Evolutionary conservation across 2,329 filamentous ascomycete species (phyloP).

Genomic region (Trichophyton benhamiae): DNA sequence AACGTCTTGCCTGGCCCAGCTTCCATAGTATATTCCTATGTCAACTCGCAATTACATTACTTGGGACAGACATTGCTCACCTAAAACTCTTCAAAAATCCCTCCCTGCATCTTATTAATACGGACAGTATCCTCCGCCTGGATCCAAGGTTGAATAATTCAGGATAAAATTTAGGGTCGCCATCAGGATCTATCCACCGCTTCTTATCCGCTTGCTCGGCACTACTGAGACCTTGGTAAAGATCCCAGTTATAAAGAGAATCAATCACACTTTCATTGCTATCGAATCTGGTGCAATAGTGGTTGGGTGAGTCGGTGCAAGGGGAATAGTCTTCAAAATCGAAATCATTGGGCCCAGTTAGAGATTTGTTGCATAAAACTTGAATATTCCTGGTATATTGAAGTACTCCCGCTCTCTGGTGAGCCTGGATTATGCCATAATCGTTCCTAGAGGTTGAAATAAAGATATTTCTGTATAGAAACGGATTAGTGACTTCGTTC

Average conservation of each 20-base stretch:
- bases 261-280: not conserved
- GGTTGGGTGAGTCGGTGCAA: not conserved
- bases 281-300: too few species aligned
- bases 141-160: not conserved
- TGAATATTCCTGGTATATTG: not conserved
- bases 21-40: not conserved
- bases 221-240: not conserved
- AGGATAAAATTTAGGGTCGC: not conserved
- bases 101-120: not conserved
- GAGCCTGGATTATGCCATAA: not conserved
- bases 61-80: not conserved
- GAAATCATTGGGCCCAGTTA: too few species aligned
- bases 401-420: not conserved
- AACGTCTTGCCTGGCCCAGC: not conserved
- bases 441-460: not conserved
- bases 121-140: not conserved
- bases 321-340: not conserved
- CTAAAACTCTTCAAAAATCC: not conserved
- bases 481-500: not conserved
- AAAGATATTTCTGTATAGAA: not conserved
- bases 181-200: not conserved
- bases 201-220: not conserved
- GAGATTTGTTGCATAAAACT: not conserved
- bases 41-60: not conserved
- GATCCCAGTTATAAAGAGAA: too few species aligned